Base-by-base conservation (phyloP, 192 early-diverging fungal species). In the Geosiphon pyriformis region DNA sequence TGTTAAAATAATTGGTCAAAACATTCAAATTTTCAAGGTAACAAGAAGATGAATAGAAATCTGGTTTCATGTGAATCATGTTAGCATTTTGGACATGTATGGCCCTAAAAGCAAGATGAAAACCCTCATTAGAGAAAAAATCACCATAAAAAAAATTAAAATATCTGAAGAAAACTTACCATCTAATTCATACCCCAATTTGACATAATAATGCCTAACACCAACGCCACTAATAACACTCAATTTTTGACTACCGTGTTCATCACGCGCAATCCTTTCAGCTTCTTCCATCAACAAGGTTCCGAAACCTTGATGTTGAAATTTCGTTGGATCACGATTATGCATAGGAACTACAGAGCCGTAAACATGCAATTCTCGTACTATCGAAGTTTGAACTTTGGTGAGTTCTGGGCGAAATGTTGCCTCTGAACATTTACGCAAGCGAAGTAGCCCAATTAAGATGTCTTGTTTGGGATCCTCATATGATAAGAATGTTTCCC, bases 201-300 rank as follows among this genome's bases (percentile, higher is more conserved):
- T 97, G 20, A 90, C 88, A 73, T 99, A 99, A 73, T 99, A 99
- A 69, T 98, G 89, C 47, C 97, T 80, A 11, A 96, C 97, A 18
- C 97, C 97, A 4, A 99, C 92, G 27, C 97, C 96, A 65, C 93
- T 90, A 73, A 99, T 99, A 31, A 99, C 96, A 11, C 91, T 88
- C 47, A 99, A 69, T 73, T 99, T 99, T 46, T 87, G 83, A 72
- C 89, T 92, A 27, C 91, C 92, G 71, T 99, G 97, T 76, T 99
- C 97, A 57, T 98, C 94, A 48, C 90, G 79, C 12, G 97, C 94
- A 78, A 99, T 99, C 25, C 97, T 74, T 80, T 98, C 97, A 0
- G 97, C 97, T 76, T 99, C 97, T 67, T 99, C 97, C 97, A 99
- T 99, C 59, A 99, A 71, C 75, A 99, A 73, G 1, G 95, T 96